These are phyloP conservation scores for Phallus indusiatus DNA, from an alignment of 768 basidiomycete species.

Conservation along the genomic window DNA sequence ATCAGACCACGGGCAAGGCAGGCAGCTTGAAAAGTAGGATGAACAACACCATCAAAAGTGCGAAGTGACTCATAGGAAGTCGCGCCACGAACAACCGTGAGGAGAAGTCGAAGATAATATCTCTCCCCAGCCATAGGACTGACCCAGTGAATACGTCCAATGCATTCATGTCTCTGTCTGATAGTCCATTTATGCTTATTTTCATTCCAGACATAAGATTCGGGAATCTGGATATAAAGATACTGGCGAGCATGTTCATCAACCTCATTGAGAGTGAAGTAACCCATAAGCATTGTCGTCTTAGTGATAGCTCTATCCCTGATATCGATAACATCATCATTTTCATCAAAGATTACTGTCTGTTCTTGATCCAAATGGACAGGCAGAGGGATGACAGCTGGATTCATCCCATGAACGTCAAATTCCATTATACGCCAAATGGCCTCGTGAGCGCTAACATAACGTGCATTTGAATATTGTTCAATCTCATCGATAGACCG, in stretches of 20 bases:
- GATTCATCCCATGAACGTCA: constrained; percentile 24
- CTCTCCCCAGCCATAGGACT: constrained; percentile 19
- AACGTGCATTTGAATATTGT: constrained; percentile 27
- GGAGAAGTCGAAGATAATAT: constrained; percentile 32
- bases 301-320: constrained; percentile 11
- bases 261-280: constrained; percentile 17
- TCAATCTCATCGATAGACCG: constrained; percentile 25
- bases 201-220: constrained; percentile 20
- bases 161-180: constrained; percentile 21
- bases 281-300: constrained; percentile 25
- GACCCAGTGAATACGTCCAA: constrained; percentile 33
- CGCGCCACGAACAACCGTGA: constrained; percentile 30
- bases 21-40: constrained; percentile 28
- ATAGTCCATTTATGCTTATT: constrained; percentile 20
- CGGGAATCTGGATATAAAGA: constrained; percentile 32
- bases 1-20: constrained; percentile 34
- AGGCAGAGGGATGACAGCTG: constrained; percentile 29
- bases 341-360: constrained; percentile 29
- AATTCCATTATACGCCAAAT: constrained; percentile 27
- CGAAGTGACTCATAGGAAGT: constrained; percentile 17
- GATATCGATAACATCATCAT: constrained; percentile 15
- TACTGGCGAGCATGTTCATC: constrained; percentile 14
- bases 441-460: constrained; percentile 29
- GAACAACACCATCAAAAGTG: constrained; percentile 9
- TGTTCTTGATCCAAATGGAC: constrained; percentile 34